Base-by-base conservation (phyloP, 805 yeast species). In the Kuraishia borneana region DNA sequence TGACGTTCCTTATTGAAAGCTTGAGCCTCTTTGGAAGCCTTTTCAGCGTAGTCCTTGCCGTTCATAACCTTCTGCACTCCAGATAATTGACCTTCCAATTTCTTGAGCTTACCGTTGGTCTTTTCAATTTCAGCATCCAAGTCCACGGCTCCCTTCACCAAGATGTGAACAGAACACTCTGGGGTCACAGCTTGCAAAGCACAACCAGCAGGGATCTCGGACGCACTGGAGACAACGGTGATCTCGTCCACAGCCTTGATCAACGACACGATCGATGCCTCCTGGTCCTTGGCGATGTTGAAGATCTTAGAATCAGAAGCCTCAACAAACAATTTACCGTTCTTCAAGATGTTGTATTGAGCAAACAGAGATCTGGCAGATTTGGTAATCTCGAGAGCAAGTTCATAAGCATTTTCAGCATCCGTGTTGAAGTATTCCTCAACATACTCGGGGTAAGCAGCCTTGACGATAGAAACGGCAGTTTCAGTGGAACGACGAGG, bases 101-200 rank as follows among this genome's bases (percentile, higher is more conserved):
- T 81, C 39, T 58, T 69, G 48, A 88, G 68, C 65, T 83, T 89
- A 70, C 74, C 75, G 49, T 65, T 58, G 26, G 87, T 92, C 70
- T 89, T 92, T 46, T 65, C 53, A 48, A 92, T 83, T 63, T 92
- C 97, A 36, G 81, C 81, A 49, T 87, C 96, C 46, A 88, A 72
- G 57, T 89, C 96, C 45, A 92, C 77, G 54, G 82, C 88, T 36
- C 97, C 98, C 68, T 85, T 88, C 38, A 89, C 96, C 54, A 92
- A 68, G 21, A 89, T 73, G 50, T 85, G 95, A 16, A 88, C 97
- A 39, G 76, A 79, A 54, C 84, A 76, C 36, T 73, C 81, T 32
- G 94, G 80, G 39, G 75, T 73, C 38, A 89, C 84, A 37, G 94
- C 73, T 46, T 76, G 77, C 44, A 87, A 70, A 29, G 89, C 96